Evolutionary conservation across 148 eudicot genomes (phyloP).

Genomic region (Rheum nobile): DNA sequence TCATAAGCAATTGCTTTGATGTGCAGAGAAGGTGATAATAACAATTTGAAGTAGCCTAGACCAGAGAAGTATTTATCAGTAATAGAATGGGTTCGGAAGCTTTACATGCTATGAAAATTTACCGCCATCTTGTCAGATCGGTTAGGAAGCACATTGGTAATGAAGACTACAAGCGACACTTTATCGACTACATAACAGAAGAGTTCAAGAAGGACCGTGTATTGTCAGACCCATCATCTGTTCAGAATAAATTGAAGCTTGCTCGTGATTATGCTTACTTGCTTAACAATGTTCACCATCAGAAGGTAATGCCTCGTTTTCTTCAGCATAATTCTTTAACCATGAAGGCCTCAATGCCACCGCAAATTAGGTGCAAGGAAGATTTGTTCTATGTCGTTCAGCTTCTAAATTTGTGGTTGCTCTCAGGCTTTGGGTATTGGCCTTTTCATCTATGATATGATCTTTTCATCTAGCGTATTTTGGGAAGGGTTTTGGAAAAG

Average conservation of each 20-base stretch:
- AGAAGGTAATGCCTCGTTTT: conserved; percentile 38
- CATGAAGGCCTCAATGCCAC: not conserved
- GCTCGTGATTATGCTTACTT: conserved; percentile 55
- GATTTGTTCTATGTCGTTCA: not conserved
- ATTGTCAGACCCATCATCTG: conserved; percentile 25
- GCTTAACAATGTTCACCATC: conserved; percentile 77
- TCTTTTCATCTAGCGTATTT: not conserved
- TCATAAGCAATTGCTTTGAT: not conserved
- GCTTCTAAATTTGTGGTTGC: too few species aligned
- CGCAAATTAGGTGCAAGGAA: not conserved
- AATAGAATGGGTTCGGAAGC: conserved; percentile 48
- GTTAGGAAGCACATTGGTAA: conserved; percentile 67
- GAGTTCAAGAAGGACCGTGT: conserved; percentile 48
- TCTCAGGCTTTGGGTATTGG: not conserved
- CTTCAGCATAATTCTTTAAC: not conserved
- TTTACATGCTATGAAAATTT: conserved; percentile 38
- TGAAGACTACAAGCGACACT: conserved; percentile 54
- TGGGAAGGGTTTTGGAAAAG: not conserved
- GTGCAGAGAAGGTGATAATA: conserved; percentile 4
- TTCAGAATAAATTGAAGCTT: conserved; percentile 52
- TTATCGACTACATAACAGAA: conserved; percentile 38
- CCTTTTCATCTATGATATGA: not conserved
- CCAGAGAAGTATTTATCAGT: not conserved
- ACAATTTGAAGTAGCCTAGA: not conserved
- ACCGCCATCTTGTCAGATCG: conserved; percentile 57